Base-by-base conservation (phyloP, 495 filamentous ascomycete genomes). In the Xylaria sp. region DNA sequence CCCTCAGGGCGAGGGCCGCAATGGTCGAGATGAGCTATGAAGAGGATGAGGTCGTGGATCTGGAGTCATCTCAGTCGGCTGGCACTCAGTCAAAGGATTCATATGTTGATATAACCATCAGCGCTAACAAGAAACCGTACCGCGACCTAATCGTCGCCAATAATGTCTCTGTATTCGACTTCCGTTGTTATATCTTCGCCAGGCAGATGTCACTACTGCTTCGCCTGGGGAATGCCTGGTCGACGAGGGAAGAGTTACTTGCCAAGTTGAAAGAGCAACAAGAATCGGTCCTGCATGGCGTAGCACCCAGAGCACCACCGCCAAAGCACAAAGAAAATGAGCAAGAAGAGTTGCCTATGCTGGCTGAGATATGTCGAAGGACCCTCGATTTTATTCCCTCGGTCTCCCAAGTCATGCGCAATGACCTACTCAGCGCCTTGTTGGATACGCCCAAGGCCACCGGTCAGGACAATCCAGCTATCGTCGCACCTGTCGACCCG, bases 81-180 rank as follows among this genome's bases (percentile, higher is more conserved):
- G 65, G 65, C 40, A 46, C 74, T 69, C 78, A 78, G 26, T 46
- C 73, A 17, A 78, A 78, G 17, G 74, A 72, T 35, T 59, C 50
- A 58, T 80, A 81, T 58, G 80, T 87, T 58, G 84, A 86, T 57
- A 89, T 88, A 68, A 92, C 94, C 31, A 86, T 97, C 52, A 90
- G 88, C 75, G 86, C 92, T 3, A 85, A 82, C 50, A 93, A 88
- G 78, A 97, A 97, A 77, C 84, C 91, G 2, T 98, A 98, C 77
- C 90, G 97, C 50, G 94, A 97, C 67, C 88, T 97, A 72, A 98
- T 99, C 59, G 83, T 98, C 52, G 90, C 93, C n/a, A 98, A 94
- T 81, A 91, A 97, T 72, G 97, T 98, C 37, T 98, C 96, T n/a
- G 85, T 97, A 15, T 98, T 98, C 75, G 96, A 99, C 78, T 98